Base-by-base conservation (phyloP, 164 flowering plant species). In the Chloranthus sessilifolius region DNA sequence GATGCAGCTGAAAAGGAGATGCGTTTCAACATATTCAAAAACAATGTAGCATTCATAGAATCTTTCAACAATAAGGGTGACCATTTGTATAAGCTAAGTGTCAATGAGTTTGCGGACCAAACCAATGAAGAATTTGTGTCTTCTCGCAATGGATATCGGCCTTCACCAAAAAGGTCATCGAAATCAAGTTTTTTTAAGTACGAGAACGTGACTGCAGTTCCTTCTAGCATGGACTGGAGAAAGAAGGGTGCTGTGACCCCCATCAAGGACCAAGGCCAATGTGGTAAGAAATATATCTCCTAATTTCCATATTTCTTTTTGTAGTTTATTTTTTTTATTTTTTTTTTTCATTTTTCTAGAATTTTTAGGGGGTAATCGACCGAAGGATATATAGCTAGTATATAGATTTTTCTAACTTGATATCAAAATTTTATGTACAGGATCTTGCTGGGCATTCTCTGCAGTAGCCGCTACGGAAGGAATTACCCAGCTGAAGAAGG, bases 241-340 rank as follows among this genome's bases (percentile, higher is more conserved):
- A 30, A 53, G 26, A 44, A 56, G 36, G 82, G 77, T 6, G 77
- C 66, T 17, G 77, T 74, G 1, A 74, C 73, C 0, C 53, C 58
- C 1, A 47, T 74, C 35, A 74, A 74, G 49, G 47, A 74, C 59
- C 79, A 75, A 64, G 72, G 76, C 22, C 24, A 60, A 33, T 73
- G 80, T 38, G 78, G 80, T 75, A 50, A 23, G 59, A n/a, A n/a
- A n/a, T n/a, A n/a, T n/a, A n/a, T n/a, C n/a, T n/a, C n/a, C n/a
- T n/a, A n/a, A n/a, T n/a, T n/a, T n/a, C n/a, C n/a, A n/a, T n/a
- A n/a, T n/a, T n/a, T n/a, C n/a, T n/a, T n/a, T n/a, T n/a, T n/a
- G n/a, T n/a, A n/a, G n/a, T n/a, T n/a, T n/a, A n/a, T n/a, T n/a
- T n/a, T n/a, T n/a, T n/a, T n/a, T n/a, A n/a, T n/a, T n/a, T n/a